These are phyloP conservation scores for Calycina herbarum DNA, from an alignment of 2,329 filamentous ascomycete genomes.

Conservation along the genomic window DNA sequence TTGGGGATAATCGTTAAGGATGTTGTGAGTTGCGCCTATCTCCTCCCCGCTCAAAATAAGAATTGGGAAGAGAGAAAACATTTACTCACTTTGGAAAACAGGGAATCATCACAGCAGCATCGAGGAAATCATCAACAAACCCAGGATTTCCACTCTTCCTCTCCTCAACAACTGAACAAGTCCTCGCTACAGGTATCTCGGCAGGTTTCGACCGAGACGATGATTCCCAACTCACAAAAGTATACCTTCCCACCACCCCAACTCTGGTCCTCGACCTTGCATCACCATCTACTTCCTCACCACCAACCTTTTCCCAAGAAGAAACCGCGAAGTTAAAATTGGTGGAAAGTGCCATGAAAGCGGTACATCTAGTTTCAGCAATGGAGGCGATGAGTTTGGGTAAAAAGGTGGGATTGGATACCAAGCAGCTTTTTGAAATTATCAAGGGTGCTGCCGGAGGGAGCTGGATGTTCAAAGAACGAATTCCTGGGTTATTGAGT, in stretches of 20 bases:
- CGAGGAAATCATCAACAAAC: constrained; percentile 1
- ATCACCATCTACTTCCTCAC: constrained; percentile 9
- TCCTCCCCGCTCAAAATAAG: background rate
- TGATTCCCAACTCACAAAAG: constrained; percentile 27
- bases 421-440: constrained; percentile 48
- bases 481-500: constrained; percentile 40
- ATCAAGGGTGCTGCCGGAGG: constrained; percentile 43
- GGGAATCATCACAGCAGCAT: constrained; percentile 15
- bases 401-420: constrained; percentile 52
- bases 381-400: constrained; percentile 59
- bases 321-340: constrained; percentile 43
- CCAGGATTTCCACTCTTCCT: constrained; percentile 41
- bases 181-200: constrained; percentile 25
- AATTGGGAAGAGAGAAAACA: too few relatives aligned
- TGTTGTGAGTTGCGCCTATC: constrained; percentile 33
- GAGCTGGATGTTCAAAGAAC: constrained; percentile 43
- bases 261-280: constrained; percentile 27
- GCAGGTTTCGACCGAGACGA: constrained; percentile 28
- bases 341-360: constrained; percentile 58
- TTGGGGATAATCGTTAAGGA: constrained; percentile 41
- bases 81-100: background rate
- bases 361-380: constrained; percentile 56
- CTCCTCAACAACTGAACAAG: constrained; percentile 39
- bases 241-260: constrained; percentile 28
- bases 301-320: constrained; percentile 9